Evolutionary conservation across 2,329 filamentous ascomycete species (phyloP), one percentile per base, ranked within the genome.

Genomic region (Plectosphaerella sp.): DNA sequence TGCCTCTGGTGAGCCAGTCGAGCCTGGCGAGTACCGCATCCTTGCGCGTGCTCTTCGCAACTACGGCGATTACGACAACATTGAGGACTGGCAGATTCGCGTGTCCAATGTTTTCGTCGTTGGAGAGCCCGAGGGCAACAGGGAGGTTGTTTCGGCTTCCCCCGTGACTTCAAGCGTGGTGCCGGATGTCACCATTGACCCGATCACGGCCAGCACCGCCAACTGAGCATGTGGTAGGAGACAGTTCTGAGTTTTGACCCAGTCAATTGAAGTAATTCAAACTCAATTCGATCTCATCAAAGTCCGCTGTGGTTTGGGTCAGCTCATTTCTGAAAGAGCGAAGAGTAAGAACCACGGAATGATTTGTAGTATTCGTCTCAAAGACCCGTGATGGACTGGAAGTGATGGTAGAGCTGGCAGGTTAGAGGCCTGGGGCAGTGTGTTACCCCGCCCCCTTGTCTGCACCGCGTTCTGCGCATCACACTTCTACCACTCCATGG

Each of bases 71-170:
- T 43, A 43, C 9, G 35, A 20, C 42, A 54, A 57, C 25, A 8
- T 58, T 4, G 35, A 53, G 12, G 58, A 58, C 47, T 60, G 59
- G 59, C 53, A 59, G 49, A 53, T 52, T 37, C 52, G 54, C 35
- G 18, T 55, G 5, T 60, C 58, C 14, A 25, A 25, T 11, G 28
- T 15, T 3, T 47, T 47, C 16, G 45, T 47, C 7, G 25, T 47
- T 24, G 45, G 45, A 15, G 24, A 47, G 25, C 45, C 45, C 7
- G 45, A 47, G 28, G 45, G 24, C 11, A 14, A 12, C 4, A 16
- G 1, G 6, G 45, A 35, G 10, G 37, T 7, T 41, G 37, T 41
- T 14, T 41, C 37, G 37, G 7, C 37, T 41, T 4, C n/a, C 15
- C 9, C 37, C 8, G 37, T 18, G 37, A 41, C 37, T 3, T 41